Percentiles rank a stretch among this genome's conserved stretches.
Conservation (phyloP, 1,284 basidiomycete genomes). For the Ustilago loliicola region DNA sequence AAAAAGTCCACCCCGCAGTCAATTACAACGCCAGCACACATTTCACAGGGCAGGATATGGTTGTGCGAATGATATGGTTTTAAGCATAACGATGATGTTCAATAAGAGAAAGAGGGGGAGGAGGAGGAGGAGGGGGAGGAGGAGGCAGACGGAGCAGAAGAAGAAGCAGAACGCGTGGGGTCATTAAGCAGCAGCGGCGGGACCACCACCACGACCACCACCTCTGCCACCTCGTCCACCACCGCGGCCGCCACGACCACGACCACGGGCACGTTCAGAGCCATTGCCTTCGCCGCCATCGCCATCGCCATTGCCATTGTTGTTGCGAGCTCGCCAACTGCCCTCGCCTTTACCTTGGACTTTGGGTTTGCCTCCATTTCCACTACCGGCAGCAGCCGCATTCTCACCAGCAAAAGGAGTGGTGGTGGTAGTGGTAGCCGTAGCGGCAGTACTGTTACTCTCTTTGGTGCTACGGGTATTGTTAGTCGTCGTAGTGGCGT, state of each 20-base stretch:
- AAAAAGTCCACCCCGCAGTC: no score
- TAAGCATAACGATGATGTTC: background rate
- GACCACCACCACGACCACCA: background rate
- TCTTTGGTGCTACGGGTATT: background rate
- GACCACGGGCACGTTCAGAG: conserved; percentile 14
- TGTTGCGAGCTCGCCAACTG: conserved; percentile 17
- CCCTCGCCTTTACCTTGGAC: background rate
- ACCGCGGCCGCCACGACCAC: conserved; percentile 10
- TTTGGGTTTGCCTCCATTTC: background rate
- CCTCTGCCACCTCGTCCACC: conserved; percentile 9
- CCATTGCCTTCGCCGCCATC: conserved; percentile 9
- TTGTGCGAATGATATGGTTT: background rate
- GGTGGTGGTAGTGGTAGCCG: background rate
- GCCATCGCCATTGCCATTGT: background rate
- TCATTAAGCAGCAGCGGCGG: background rate
- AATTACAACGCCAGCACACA: no score
- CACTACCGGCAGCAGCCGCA: background rate
- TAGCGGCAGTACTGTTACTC: background rate
- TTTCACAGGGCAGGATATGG: no score
- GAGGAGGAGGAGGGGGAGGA: background rate
- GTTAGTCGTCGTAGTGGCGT: conserved; percentile 13
- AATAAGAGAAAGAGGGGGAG: background rate
- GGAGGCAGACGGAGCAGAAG: background rate
- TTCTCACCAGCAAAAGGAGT: background rate
- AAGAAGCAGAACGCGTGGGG: background rate